Evolutionary conservation across 2,329 filamentous ascomycete species (phyloP).

Genomic region (Monilinia laxa): DNA sequence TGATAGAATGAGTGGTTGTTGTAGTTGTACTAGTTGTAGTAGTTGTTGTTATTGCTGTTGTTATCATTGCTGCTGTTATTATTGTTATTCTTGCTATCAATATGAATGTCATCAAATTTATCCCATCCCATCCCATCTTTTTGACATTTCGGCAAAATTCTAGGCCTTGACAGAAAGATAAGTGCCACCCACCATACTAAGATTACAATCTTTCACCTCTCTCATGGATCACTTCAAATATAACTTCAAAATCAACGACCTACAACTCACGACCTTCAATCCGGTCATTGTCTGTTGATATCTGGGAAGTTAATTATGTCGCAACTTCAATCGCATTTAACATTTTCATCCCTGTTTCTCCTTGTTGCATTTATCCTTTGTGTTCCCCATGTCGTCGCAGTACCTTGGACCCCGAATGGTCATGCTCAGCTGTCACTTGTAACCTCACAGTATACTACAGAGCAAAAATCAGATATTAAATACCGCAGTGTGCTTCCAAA

Average conservation of each 20-base stretch:
- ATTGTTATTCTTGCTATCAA: too few species aligned
- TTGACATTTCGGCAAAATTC: not conserved
- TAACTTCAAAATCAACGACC: constrained; percentile 9
- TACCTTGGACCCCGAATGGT: constrained; percentile 29
- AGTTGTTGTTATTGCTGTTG: too few species aligned
- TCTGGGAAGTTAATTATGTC: constrained; percentile 96
- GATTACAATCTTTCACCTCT: not conserved
- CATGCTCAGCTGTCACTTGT: constrained; percentile 25
- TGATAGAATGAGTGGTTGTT: too few species aligned
- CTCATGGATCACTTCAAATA: not conserved
- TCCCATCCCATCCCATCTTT: not conserved
- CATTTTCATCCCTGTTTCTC: constrained; percentile 22
- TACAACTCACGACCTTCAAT: not conserved
- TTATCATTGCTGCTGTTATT: too few species aligned
- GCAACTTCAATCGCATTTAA: constrained; percentile 56
- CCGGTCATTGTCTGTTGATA: not conserved
- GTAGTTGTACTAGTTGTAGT: too few species aligned
- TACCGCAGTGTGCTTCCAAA: constrained; percentile 46
- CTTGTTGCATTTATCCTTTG: constrained; percentile 25
- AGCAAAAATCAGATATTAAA: constrained; percentile 21
- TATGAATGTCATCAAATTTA: too few species aligned
- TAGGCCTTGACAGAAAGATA: not conserved
- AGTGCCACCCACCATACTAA: not conserved
- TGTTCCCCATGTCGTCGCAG: constrained; percentile 27
- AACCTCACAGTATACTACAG: constrained; percentile 20